Evolutionary conservation across 225 moss, liverwort and hornwort genomes (phyloP).

Genomic region (Lunularia cruciata): DNA sequence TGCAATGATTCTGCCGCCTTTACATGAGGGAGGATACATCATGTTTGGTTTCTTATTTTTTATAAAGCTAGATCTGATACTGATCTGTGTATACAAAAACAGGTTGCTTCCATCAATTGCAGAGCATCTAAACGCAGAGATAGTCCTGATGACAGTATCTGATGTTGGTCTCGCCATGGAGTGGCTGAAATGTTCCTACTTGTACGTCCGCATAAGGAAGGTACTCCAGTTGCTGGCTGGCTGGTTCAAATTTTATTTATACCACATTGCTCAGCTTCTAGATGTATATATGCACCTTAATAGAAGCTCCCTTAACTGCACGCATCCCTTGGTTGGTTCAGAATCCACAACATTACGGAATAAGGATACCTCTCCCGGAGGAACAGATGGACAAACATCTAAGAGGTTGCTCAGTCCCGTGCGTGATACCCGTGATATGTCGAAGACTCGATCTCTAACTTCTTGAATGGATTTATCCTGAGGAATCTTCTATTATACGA

Average conservation of each 20-base stretch:
- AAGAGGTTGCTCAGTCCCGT: constrained; percentile 82
- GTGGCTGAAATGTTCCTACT: constrained; percentile 96
- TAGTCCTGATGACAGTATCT: constrained; percentile 88
- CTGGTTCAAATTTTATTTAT: constrained; percentile 13
- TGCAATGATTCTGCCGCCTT: no score
- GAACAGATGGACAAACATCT: constrained; percentile 87
- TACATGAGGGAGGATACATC: no score
- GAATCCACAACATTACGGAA: constrained; percentile 85
- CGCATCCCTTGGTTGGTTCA: constrained; percentile 25
- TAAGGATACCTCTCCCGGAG: constrained; percentile 55
- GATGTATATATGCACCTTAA: not conserved
- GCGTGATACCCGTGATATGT: no score
- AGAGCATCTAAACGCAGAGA: constrained; percentile 98
- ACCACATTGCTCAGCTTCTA: not conserved
- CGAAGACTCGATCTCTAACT: no score
- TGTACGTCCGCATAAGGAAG: constrained; percentile 92
- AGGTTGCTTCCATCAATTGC: constrained; percentile 87
- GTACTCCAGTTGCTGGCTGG: constrained; percentile 33
- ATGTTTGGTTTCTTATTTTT: no score
- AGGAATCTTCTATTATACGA: not conserved
- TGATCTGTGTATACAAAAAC: no score
- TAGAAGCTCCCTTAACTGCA: not conserved
- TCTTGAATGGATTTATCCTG: not conserved
- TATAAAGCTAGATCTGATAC: no score
- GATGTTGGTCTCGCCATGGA: constrained; percentile 95